Evolutionary conservation across 306 rosid genomes (phyloP).

Genomic region (Adenanthera pavonina): DNA sequence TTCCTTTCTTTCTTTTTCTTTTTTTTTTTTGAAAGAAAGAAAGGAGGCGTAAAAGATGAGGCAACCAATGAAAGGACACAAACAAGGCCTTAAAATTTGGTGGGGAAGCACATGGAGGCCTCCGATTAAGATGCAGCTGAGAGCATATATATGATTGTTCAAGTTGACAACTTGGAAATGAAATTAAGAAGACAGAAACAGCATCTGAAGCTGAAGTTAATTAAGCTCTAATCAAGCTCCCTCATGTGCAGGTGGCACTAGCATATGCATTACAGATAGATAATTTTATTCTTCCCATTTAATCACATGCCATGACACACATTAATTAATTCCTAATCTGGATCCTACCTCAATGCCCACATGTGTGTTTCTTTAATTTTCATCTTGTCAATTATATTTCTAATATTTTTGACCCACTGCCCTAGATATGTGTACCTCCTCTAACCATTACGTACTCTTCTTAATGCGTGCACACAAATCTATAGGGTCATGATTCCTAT

Average conservation of each 20-base stretch:
- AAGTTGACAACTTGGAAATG: neutral
- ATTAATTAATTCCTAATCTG: neutral
- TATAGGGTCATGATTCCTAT: slow-evolving; percentile 18
- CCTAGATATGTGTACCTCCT: too few species aligned
- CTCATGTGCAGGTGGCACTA: neutral
- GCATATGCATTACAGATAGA: neutral
- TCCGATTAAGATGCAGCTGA: neutral
- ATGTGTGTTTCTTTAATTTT: neutral
- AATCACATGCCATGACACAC: slow-evolving; percentile 17
- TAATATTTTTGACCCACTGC: too few species aligned
- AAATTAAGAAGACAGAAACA: neutral
- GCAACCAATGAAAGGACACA: too few species aligned
- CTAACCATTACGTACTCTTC: too few species aligned
- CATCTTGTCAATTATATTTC: too few species aligned
- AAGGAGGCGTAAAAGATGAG: too few species aligned
- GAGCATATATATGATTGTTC: neutral
- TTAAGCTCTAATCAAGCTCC: neutral
- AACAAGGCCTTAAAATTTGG: too few species aligned
- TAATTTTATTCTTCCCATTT: slow-evolving; percentile 24
- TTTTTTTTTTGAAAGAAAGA: too few species aligned
- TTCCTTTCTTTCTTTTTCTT: too few species aligned
- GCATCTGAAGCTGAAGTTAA: neutral
- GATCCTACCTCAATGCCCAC: slow-evolving; percentile 2
- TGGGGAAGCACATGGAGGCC: neutral
- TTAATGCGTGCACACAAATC: neutral